phyloP scores from a whole-genome alignment of 2,329 filamentous ascomycete species.

The Anthostomella pinea region DNA sequence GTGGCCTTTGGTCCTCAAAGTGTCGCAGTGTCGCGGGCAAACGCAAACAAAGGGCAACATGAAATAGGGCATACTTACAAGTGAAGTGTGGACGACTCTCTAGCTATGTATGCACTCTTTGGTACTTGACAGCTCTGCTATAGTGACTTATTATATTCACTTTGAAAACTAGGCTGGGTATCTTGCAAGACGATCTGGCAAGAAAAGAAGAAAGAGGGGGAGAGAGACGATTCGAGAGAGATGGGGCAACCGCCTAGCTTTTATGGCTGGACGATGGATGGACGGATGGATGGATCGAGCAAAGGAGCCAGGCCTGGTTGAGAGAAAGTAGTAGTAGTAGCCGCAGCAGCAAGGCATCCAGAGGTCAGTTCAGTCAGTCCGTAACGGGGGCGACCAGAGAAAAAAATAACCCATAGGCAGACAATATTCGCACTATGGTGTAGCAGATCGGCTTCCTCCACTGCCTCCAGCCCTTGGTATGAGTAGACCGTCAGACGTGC shows the following conservation, averaged over 20 bases:
- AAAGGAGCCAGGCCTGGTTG: constrained; percentile 22
- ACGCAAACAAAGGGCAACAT: neutral
- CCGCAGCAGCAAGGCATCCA: constrained; percentile 13
- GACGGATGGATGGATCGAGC: constrained; percentile 7
- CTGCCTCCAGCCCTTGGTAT: constrained; percentile 15
- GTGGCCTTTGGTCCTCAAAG: no score
- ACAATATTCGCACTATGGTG: constrained; percentile 13
- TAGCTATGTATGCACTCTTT: constrained; percentile 3
- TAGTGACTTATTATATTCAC: constrained; percentile 14
- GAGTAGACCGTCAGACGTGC: constrained; percentile 15
- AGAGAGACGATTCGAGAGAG: constrained; percentile 27
- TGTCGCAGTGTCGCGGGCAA: neutral
- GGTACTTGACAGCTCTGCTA: constrained; percentile 4
- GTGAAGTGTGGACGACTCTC: constrained; percentile 4
- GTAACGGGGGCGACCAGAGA: constrained; percentile 16
- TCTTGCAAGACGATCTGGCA: constrained; percentile 28
- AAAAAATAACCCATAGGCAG: constrained; percentile 20
- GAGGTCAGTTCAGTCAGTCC: constrained; percentile 12
- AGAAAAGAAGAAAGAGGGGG: constrained; percentile 30
- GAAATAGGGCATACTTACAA: neutral
- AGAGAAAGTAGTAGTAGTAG: no score
- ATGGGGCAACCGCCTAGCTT: constrained; percentile 32
- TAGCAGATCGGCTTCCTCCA: constrained; percentile 28
- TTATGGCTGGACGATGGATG: constrained; percentile 30
- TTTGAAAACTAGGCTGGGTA: constrained; percentile 13